phyloP scores from a whole-genome alignment of 2,329 filamentous ascomycete genomes.

The Fusarium sp. region DNA sequence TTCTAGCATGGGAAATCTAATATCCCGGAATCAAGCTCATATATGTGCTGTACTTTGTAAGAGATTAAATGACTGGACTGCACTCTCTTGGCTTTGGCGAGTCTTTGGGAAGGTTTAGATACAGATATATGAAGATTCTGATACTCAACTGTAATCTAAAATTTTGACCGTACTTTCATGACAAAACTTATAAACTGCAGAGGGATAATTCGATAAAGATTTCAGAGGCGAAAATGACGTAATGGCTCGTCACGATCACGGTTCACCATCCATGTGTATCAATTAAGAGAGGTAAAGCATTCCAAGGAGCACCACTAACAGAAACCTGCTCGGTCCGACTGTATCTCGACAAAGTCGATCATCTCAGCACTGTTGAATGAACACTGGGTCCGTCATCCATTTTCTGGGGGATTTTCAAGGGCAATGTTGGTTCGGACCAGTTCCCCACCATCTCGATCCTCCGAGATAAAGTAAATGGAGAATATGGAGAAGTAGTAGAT shows the following conservation, averaged over 20 bases:
- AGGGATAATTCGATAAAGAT: not conserved
- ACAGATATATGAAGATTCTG: not conserved
- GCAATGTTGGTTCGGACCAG: constrained; percentile 13
- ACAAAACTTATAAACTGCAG: not conserved
- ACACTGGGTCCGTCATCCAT: constrained; percentile 17
- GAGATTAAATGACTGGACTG: not conserved
- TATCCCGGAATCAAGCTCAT: not conserved
- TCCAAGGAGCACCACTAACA: not conserved
- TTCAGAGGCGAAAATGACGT: not conserved
- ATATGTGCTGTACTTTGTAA: not conserved
- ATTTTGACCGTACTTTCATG: accelerated
- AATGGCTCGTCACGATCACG: no score
- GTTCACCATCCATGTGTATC: no score
- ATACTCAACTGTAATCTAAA: no score
- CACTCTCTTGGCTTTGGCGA: not conserved
- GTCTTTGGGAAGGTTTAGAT: not conserved
- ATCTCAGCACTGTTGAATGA: constrained; percentile 2
- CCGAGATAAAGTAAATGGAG: constrained; percentile 21
- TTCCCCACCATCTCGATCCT: constrained; percentile 18
- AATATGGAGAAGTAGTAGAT: constrained; percentile 8
- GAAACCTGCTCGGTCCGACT: not conserved
- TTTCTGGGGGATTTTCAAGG: constrained; percentile 17
- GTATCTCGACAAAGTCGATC: not conserved
- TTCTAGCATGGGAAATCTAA: not conserved
- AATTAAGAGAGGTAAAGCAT: not conserved